Percentiles rank a stretch among this genome's conserved stretches.
These are phyloP conservation scores for Hygrophorus russula DNA, from an alignment of 768 basidiomycete genomes.

Conservation along the genomic window DNA sequence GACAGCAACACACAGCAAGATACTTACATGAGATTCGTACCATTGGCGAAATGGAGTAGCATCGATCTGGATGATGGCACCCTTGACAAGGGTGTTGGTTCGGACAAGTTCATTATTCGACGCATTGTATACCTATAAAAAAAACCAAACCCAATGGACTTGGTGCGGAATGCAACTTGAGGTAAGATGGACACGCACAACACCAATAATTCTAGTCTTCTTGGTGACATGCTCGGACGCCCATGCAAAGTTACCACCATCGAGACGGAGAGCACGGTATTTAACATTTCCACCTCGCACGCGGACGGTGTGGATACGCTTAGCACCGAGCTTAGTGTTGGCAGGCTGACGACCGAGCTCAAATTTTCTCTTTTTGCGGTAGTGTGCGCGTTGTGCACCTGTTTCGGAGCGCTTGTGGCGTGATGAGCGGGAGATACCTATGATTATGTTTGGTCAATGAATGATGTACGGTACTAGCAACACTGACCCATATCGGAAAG, in stretches of 20 bases:
- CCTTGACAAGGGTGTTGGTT: constrained; percentile 98
- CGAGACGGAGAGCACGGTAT: constrained; percentile 92
- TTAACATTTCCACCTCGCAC: constrained; percentile 94
- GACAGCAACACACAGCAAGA: background rate
- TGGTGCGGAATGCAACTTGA: background rate
- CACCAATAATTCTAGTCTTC: constrained; percentile 94
- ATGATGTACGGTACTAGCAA: constrained; percentile 16
- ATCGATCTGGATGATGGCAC: constrained; percentile 94
- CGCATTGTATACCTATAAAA: constrained; percentile 83
- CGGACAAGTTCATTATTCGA: constrained; percentile 99
- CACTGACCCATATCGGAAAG: constrained; percentile 66
- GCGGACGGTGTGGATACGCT: constrained; percentile 92
- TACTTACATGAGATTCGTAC: constrained; percentile 94
- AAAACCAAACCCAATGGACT: constrained; percentile 1
- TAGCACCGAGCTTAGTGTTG: constrained; percentile 91
- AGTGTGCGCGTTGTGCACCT: constrained; percentile 86
- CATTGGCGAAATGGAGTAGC: constrained; percentile 99
- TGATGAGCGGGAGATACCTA: constrained; percentile 95
- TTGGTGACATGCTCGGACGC: constrained; percentile 86
- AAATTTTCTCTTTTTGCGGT: constrained; percentile 99
- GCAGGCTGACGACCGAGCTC: constrained; percentile 98
- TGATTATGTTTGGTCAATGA: constrained; percentile 7
- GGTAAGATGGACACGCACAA: constrained; percentile 47
- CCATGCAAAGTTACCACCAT: constrained; percentile 98
- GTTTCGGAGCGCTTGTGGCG: constrained; percentile 95